Evolutionary conservation across 371 early-diverging fungal species (phyloP).

Genomic region (Mucor velutinosus): DNA sequence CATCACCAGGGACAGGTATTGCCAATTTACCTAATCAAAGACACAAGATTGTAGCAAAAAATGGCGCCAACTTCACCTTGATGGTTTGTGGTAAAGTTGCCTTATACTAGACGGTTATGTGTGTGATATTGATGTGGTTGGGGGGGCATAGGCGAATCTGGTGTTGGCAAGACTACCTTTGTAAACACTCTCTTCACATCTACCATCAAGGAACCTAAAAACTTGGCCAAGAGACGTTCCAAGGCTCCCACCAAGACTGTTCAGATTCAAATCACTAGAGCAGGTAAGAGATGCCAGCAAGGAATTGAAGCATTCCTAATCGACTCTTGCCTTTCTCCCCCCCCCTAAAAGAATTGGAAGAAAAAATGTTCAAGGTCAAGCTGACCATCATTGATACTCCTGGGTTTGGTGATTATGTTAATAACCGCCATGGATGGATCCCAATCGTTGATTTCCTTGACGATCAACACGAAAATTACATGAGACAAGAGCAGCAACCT

Average conservation of each 20-base stretch:
- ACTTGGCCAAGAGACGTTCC: conserved; percentile 77
- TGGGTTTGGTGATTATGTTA: conserved; percentile 91
- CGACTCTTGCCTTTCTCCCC: too few relatives aligned
- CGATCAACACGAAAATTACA: conserved; percentile 91
- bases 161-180: conserved; percentile 89
- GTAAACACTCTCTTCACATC: conserved; percentile 90
- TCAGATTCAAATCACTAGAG: conserved; percentile 92
- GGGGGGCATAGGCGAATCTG: conserved; percentile 47
- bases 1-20: conserved; percentile 87
- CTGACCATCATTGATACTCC: conserved; percentile 91
- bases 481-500: conserved; percentile 83
- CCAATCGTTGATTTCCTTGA: conserved; percentile 97
- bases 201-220: conserved; percentile 85
- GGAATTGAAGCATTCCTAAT: not conserved
- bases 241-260: conserved; percentile 90
- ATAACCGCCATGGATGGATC: conserved; percentile 91
- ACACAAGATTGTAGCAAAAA: conserved; percentile 94
- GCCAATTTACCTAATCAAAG: conserved; percentile 98
- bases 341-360: conserved; percentile 34
- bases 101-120: not conserved
- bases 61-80: conserved; percentile 93
- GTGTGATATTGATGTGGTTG: not conserved
- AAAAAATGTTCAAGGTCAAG: conserved; percentile 81
- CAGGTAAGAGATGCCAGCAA: conserved; percentile 57
- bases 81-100: conserved; percentile 91